Conservation (phyloP, 2,329 filamentous ascomycete species). For the Phialocephala sp. region DNA sequence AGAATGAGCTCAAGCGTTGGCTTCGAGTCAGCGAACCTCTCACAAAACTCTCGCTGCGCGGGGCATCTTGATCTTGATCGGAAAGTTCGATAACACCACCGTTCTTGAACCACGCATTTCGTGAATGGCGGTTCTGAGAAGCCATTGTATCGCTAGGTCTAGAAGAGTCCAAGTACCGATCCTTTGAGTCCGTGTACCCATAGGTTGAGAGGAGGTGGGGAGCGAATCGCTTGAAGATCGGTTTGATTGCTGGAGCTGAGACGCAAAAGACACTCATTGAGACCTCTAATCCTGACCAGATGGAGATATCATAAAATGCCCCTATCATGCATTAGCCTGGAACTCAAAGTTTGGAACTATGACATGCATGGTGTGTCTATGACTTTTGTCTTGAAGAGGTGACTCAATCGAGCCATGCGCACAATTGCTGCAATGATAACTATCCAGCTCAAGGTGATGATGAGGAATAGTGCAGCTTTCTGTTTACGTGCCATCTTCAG, state of each 20-base stretch:
- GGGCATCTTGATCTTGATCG: neutral
- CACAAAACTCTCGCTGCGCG: neutral
- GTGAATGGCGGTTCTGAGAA: neutral
- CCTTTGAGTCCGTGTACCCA: conserved; percentile 9
- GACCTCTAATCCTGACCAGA: conserved; percentile 22
- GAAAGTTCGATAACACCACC: neutral
- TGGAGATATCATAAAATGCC: conserved; percentile 21
- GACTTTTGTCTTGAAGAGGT: conserved; percentile 8
- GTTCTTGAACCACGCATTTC: neutral
- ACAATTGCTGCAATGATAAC: conserved; percentile 5
- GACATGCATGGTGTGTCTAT: conserved; percentile 9
- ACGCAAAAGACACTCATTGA: conserved; percentile 23
- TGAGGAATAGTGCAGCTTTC: neutral
- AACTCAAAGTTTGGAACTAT: neutral
- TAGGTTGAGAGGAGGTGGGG: conserved; percentile 16
- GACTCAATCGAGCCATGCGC: neutral
- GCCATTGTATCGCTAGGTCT: neutral
- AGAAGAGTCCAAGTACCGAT: neutral
- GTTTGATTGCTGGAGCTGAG: conserved; percentile 23
- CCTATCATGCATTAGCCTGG: neutral
- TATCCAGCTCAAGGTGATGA: conserved; percentile 1
- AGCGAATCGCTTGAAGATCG: conserved; percentile 13
- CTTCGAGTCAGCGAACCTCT: neutral
- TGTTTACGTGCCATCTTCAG: neutral
- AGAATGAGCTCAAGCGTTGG: conserved; percentile 3